Evolutionary conservation across 1,284 basidiomycete genomes (phyloP), one percentile per base, ranked within the genome.

Genomic region (Sanguinoderma infundibulare): DNA sequence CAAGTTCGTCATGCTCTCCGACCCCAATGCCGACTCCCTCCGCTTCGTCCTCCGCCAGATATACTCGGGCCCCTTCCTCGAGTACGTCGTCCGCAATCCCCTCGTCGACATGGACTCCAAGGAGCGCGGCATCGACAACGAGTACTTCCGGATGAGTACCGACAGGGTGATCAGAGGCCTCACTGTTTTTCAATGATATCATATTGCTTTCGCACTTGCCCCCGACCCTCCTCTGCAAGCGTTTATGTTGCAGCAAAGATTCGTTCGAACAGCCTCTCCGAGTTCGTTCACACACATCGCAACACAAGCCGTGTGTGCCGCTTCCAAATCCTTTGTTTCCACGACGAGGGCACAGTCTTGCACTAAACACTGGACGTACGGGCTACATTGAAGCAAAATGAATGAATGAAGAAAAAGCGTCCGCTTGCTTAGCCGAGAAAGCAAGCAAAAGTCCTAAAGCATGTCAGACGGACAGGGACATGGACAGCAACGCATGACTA

Each of bases 1-100:
- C 86, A 98, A 96, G 72, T 98, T 99, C 75, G 85, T 98, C 69
- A 92, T 98, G 79, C 86, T 99, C 69, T 95, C 91, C 62, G 95
- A 98, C 72, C 92, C 95, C 1, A 83, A 83, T 46, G 81, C 89
- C 36, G 94, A 96, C 65, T 89, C 91, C 20, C 81, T 97, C 46
- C 91, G 94, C 34, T 91, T 91, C 68, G 84, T 95, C 44, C 79
- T 98, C 50, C 87, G 91, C 40, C 92, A 96, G 75, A 87, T 99
- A 65, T 96, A 98, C 76, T 84, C 87, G n/a, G 95, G 96, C 1
- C 94, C 96, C 0, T 98, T 98, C 79, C 76, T 98, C 40, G 95
- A 98, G 73, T 94, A 89, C 73, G 95, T 98, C 47, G 94, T 96
- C 47, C 86, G 94, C 46, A 98, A 98, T 74, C 96, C 96, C 3